These are phyloP conservation scores for Backusella luteola DNA, from an alignment of 192 early-diverging fungal genomes.

Conservation along the genomic window DNA sequence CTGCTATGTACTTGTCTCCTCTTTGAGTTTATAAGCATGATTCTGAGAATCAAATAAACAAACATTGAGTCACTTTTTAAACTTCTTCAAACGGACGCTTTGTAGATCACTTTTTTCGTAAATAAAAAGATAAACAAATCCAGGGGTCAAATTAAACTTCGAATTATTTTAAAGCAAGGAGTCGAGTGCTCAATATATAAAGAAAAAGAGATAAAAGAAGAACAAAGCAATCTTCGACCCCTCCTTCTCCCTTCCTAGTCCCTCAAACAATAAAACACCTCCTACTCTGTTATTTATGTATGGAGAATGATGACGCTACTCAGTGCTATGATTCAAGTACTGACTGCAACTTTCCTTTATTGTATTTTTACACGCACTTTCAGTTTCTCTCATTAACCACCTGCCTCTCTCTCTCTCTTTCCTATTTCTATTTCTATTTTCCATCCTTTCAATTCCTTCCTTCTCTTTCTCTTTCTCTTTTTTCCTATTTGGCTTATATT, in stretches of 20 bases:
- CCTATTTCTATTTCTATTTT: not conserved
- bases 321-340: not conserved
- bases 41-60: not conserved
- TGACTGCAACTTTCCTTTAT: slow-evolving; percentile 2
- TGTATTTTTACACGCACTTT: slow-evolving; percentile 7
- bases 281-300: not conserved
- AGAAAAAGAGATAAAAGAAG: not conserved
- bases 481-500: not conserved
- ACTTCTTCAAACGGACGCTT: not conserved
- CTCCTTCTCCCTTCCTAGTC: not conserved
- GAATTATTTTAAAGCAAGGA: not conserved
- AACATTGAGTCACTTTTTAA: not conserved
- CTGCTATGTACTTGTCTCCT: not conserved
- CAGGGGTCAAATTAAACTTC: slow-evolving; percentile 1
- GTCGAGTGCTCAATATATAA: not conserved
- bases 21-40: not conserved
- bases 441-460: not conserved
- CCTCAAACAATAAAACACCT: slow-evolving; percentile 5
- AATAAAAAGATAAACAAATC: not conserved
- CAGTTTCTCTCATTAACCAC: not conserved
- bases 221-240: not conserved
- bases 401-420: not conserved
- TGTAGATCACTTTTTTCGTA: not conserved
- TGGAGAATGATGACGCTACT: slow-evolving; percentile 10
- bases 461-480: not conserved